Conservation (phyloP, 805 yeast species). For the Myxozyma neglecta region DNA sequence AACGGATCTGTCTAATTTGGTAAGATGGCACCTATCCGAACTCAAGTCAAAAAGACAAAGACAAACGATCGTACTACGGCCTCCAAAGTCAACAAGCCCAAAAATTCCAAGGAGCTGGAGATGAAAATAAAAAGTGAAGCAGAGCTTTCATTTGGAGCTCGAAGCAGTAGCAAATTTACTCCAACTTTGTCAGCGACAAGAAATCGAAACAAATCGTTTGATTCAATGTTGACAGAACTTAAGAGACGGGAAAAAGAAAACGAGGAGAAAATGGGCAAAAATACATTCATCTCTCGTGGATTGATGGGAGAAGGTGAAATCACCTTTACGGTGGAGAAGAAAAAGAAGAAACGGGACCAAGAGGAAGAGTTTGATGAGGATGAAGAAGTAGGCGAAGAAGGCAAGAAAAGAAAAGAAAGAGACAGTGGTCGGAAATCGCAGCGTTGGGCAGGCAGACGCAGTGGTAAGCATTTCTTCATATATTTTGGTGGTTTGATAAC, state of each 20-base stretch:
- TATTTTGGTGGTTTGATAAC: not conserved
- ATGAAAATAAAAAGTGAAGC: slow-evolving; percentile 7
- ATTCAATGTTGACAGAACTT: slow-evolving; percentile 8
- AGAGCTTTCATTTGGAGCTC: not conserved
- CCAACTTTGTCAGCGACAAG: not conserved
- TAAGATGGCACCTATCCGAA: slow-evolving; percentile 12
- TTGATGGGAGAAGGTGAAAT: slow-evolving; percentile 30
- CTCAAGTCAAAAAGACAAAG: slow-evolving; percentile 1
- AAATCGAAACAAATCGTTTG: slow-evolving; percentile 16
- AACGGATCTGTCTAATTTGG: not conserved
- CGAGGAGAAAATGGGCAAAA: not conserved
- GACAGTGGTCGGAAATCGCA: slow-evolving; percentile 25
- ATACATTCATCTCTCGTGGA: slow-evolving; percentile 17
- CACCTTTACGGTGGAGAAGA: slow-evolving; percentile 23
- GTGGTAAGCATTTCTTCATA: slow-evolving; percentile 20
- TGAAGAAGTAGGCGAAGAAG: slow-evolving; percentile 12
- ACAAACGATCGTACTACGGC: not conserved
- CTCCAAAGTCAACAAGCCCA: not conserved
- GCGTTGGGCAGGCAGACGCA: slow-evolving; percentile 26
- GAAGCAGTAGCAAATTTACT: not conserved
- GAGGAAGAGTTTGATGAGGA: slow-evolving; percentile 10
- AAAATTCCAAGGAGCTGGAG: not conserved
- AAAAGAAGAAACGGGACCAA: slow-evolving; percentile 11
- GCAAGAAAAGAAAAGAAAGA: slow-evolving; percentile 14
- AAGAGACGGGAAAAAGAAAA: slow-evolving; percentile 7